These are phyloP conservation scores for Effrenium voratum DNA, from an alignment of 73 alveolate species.

Conservation along the genomic window DNA sequence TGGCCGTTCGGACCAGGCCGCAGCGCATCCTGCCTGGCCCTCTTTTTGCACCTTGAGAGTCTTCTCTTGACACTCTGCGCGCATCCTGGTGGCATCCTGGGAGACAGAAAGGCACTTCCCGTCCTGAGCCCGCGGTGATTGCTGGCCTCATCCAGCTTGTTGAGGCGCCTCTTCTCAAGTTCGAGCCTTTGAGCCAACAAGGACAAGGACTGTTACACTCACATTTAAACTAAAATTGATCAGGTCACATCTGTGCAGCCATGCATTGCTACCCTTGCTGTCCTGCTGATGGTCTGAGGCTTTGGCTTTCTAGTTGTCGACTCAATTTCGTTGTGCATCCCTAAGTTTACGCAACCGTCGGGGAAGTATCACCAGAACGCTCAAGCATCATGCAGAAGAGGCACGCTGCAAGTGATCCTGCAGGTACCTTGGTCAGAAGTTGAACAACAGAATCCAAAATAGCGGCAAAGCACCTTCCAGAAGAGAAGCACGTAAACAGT, in stretches of 20 bases:
- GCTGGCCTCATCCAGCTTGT: slow-evolving; percentile 84
- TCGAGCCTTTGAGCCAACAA: too few species aligned
- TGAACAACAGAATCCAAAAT: not conserved
- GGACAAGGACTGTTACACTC: too few species aligned
- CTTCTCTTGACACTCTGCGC: slow-evolving; percentile 59
- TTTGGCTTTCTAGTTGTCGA: slow-evolving; percentile 63
- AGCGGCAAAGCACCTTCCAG: not conserved
- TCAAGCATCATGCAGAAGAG: slow-evolving; percentile 2
- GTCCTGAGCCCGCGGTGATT: not conserved
- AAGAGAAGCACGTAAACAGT: too few species aligned
- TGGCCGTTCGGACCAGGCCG: not conserved
- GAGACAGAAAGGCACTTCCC: not conserved
- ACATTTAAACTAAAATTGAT: not conserved
- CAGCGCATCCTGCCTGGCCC: slow-evolving; percentile 2
- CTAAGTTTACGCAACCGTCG: not conserved
- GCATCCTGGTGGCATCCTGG: slow-evolving; percentile 74
- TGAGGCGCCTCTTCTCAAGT: slow-evolving; percentile 87
- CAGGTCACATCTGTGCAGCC: not conserved
- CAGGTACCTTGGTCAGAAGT: slow-evolving; percentile 26
- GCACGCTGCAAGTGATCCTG: slow-evolving; percentile 81
- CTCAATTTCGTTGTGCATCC: slow-evolving; percentile 93
- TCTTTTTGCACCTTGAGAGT: slow-evolving; percentile 25
- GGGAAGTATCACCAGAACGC: not conserved
- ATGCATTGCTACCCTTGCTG: too few species aligned
- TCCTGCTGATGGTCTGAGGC: too few species aligned